phyloP scores from a whole-genome alignment of 305 asterid species.

The Solanum hybrid region DNA sequence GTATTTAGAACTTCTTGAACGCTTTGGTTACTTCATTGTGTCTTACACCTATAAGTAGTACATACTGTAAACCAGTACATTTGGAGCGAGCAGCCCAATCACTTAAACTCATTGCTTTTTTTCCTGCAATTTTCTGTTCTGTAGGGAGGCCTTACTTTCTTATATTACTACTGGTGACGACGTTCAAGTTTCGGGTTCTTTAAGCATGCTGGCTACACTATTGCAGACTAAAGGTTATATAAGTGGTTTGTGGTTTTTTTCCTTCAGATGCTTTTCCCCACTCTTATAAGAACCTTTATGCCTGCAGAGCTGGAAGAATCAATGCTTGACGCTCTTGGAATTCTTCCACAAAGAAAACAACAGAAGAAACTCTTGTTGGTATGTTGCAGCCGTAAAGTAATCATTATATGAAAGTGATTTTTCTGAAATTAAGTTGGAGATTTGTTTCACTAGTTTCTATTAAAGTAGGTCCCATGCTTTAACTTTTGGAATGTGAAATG shows the following conservation, averaged over 20 bases:
- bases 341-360: conserved; percentile 94
- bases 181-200: conserved; percentile 79
- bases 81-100: not conserved
- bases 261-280: conserved; percentile 12
- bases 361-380: conserved; percentile 91
- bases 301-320: conserved; percentile 88
- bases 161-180: conserved; percentile 72
- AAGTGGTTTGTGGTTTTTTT: conserved; percentile 14
- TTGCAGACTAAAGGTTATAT: conserved; percentile 87
- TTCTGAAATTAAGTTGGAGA: not conserved
- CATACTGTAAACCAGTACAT: not conserved
- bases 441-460: not conserved
- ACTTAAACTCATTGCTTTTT: not conserved
- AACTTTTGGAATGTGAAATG: not conserved
- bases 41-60: not conserved
- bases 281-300: conserved; percentile 9
- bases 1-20: not conserved
- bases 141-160: conserved; percentile 89
- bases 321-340: conserved; percentile 94
- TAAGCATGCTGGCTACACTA: conserved; percentile 76
- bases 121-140: conserved; percentile 13
- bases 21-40: not conserved
- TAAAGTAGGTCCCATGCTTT: not conserved
- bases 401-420: not conserved
- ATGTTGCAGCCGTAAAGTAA: conserved; percentile 19